These are phyloP conservation scores for Adansonia digitata DNA, from an alignment of 345 rosid genomes.

Conservation along the genomic window DNA sequence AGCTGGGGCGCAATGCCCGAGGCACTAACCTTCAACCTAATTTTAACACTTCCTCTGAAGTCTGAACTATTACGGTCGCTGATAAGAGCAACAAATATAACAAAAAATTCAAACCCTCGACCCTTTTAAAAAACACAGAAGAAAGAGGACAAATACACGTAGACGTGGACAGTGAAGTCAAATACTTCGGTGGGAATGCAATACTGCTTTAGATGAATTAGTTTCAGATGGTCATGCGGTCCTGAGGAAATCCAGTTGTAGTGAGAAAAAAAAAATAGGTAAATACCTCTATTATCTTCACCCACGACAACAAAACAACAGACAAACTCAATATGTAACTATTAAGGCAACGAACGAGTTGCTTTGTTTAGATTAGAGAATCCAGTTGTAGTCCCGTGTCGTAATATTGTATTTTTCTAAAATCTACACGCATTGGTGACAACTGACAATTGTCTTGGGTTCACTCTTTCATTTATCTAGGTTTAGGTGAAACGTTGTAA, in stretches of 20 bases:
- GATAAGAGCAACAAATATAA: background rate
- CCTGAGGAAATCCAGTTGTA: background rate
- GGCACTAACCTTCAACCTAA: background rate
- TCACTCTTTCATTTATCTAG: background rate
- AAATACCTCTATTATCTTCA: background rate
- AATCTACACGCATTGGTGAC: background rate
- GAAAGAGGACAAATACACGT: background rate
- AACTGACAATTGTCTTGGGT: background rate
- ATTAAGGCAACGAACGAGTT: background rate
- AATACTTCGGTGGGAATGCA: background rate
- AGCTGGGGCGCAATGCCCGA: background rate
- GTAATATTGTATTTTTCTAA: background rate
- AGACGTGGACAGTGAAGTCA: no score
- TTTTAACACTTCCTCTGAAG: no score
- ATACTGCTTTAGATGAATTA: background rate
- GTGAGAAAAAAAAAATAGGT: background rate
- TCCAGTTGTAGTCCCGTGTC: constrained; percentile 1
- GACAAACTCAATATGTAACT: background rate
- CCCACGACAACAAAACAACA: background rate
- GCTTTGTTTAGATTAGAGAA: background rate
- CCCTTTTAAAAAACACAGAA: background rate
- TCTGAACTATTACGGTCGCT: background rate
- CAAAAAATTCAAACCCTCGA: no score
- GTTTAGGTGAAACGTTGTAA: background rate
- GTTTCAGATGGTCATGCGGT: background rate